Conservation (phyloP, 345 rosid genomes). For the Citrus cavaleriei region DNA sequence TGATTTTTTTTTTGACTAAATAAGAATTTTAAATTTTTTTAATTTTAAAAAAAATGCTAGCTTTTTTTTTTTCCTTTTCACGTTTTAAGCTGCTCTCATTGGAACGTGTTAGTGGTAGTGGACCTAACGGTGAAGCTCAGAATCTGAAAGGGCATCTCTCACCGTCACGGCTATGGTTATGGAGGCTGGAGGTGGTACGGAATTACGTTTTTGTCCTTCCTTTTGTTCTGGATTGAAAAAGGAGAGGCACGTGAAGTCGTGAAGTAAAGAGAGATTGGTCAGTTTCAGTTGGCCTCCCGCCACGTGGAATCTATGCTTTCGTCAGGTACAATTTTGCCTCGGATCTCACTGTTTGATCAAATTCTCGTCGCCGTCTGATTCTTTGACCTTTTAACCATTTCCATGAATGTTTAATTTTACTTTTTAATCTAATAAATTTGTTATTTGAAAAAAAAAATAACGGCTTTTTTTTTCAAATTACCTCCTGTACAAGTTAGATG, state of each 20-base stretch:
- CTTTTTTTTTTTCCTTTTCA: neutral
- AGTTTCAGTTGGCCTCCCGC: conserved; percentile 7
- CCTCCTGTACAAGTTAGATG: no score
- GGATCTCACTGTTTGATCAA: conserved; percentile 11
- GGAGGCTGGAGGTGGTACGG: neutral
- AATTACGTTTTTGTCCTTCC: conserved; percentile 27
- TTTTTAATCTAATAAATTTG: no score
- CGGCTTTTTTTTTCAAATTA: no score
- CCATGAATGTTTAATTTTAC: no score
- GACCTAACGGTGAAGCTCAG: no score
- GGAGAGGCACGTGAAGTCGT: conserved; percentile 40
- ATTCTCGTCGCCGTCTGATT: conserved; percentile 9
- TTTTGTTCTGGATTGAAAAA: conserved; percentile 14
- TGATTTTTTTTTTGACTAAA: neutral
- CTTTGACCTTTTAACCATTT: neutral
- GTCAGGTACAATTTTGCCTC: neutral
- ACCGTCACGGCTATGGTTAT: neutral
- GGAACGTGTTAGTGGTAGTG: neutral
- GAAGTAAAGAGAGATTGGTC: conserved; percentile 20
- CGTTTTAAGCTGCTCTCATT: neutral
- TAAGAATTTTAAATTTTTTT: neutral
- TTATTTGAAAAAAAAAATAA: no score
- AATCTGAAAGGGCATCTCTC: no score
- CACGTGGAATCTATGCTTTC: conserved; percentile 23
- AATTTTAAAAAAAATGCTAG: neutral